Percentiles rank a stretch among this genome's conserved stretches.
Evolutionary conservation across 164 flowering plant species (phyloP).

Genomic region (Kalanchoe fedtschenkoi): DNA sequence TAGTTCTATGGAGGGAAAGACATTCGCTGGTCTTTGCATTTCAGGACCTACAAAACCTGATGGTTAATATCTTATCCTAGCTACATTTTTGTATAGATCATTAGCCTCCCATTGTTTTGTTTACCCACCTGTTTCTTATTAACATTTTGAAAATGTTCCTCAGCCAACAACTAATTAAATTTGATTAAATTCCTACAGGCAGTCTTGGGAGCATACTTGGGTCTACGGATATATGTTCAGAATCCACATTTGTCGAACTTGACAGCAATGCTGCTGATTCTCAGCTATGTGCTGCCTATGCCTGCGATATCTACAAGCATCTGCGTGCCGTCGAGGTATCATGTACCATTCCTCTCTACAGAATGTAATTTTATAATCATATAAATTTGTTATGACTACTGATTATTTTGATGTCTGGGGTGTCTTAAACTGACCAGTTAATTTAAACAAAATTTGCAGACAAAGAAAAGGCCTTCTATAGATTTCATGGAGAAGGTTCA

Average conservation of each 20-base stretch:
- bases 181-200: constrained; percentile 19
- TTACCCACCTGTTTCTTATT: not conserved
- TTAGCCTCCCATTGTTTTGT: not conserved
- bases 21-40: constrained; percentile 48
- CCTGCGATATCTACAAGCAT: constrained; percentile 88
- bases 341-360: not conserved
- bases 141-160: not conserved
- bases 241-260: constrained; percentile 31
- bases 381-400: not conserved
- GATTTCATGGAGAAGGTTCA: constrained; percentile 84
- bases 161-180: not conserved
- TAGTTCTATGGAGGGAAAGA: constrained; percentile 55
- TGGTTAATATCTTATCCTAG: constrained; percentile 26
- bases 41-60: constrained; percentile 37
- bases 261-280: constrained; percentile 58
- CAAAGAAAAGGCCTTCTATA: constrained; percentile 77
- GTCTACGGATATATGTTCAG: constrained; percentile 31
- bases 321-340: constrained; percentile 80
- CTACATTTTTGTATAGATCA: not conserved
- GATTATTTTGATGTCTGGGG: not conserved
- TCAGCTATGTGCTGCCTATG: constrained; percentile 78
- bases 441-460: constrained; percentile 18
- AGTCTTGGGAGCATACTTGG: constrained; percentile 44
- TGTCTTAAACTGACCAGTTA: not conserved
- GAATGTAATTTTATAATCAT: not conserved